Percentiles rank a stretch among this genome's conserved stretches.
Evolutionary conservation across 352 stramenopile species (phyloP).

Genomic region (Thalassiosira livingstoniorum): DNA sequence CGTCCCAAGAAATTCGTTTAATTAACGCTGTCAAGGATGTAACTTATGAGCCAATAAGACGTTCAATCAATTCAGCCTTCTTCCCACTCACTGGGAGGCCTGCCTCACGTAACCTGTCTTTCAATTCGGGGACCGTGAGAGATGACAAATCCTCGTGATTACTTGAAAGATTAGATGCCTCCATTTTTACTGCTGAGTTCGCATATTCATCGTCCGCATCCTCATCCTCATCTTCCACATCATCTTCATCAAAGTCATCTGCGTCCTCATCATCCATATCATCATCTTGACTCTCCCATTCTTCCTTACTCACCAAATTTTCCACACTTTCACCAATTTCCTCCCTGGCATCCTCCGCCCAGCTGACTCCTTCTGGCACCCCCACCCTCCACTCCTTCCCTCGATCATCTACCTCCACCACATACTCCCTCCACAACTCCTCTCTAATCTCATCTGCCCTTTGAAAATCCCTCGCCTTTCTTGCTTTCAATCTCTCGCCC

Average conservation of each 20-base stretch:
- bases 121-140: constrained; percentile 73
- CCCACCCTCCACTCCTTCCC: constrained; percentile 54
- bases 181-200: too few relatives aligned
- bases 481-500: constrained; percentile 46
- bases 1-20: too few relatives aligned
- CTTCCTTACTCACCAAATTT: constrained; percentile 53
- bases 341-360: constrained; percentile 26
- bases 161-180: too few relatives aligned
- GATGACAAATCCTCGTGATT: constrained; percentile 30
- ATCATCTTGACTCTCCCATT: constrained; percentile 46
- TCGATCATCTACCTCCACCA: constrained; percentile 53
- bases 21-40: too few relatives aligned
- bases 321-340: constrained; percentile 14
- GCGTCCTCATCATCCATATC: constrained; percentile 15
- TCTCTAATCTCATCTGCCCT: constrained; percentile 62
- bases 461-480: constrained; percentile 50
- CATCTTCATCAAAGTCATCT: constrained; percentile 21
- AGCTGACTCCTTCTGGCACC: constrained; percentile 26
- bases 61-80: constrained; percentile 80
- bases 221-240: constrained; percentile 14
- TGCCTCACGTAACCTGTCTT: constrained; percentile 69
- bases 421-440: constrained; percentile 48
- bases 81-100: constrained; percentile 80
- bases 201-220: constrained; percentile 1
- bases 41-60: too few relatives aligned